phyloP scores from a whole-genome alignment of 805 yeast genomes.

The Starmerella cellae region DNA sequence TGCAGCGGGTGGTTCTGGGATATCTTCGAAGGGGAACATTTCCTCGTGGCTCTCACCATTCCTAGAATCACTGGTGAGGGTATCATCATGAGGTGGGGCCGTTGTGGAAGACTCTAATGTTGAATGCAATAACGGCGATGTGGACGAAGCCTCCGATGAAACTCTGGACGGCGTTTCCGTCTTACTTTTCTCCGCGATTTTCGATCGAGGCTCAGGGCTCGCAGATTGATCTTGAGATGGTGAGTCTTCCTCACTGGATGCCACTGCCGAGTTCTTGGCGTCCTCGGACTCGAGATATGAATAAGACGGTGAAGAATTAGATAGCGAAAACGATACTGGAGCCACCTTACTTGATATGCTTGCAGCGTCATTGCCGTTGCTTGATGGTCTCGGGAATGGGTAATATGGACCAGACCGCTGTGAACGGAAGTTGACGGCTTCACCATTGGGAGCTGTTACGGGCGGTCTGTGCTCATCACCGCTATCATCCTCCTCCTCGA shows the following conservation, averaged over 20 bases:
- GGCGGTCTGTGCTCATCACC: constrained; percentile 1
- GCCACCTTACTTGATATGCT: background rate
- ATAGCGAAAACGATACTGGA: background rate
- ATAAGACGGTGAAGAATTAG: background rate
- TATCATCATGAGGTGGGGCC: background rate
- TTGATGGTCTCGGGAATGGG: background rate
- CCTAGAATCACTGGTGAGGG: background rate
- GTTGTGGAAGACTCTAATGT: too few relatives aligned
- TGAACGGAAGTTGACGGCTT: background rate
- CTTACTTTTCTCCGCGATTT: background rate
- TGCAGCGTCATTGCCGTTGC: background rate
- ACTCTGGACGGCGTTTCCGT: too few relatives aligned
- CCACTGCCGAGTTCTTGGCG: background rate
- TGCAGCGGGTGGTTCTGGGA: background rate
- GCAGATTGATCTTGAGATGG: background rate
- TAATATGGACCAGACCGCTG: background rate
- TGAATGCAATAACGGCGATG: too few relatives aligned
- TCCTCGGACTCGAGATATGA: background rate
- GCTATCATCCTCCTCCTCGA: background rate
- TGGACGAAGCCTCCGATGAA: too few relatives aligned
- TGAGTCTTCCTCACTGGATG: background rate
- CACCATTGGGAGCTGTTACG: background rate
- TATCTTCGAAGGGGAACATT: constrained; percentile 1
- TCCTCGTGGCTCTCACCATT: background rate
- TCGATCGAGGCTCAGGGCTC: background rate